Base-by-base conservation (phyloP, 192 early-diverging fungal genomes). In the Entrophospora sp. region DNA sequence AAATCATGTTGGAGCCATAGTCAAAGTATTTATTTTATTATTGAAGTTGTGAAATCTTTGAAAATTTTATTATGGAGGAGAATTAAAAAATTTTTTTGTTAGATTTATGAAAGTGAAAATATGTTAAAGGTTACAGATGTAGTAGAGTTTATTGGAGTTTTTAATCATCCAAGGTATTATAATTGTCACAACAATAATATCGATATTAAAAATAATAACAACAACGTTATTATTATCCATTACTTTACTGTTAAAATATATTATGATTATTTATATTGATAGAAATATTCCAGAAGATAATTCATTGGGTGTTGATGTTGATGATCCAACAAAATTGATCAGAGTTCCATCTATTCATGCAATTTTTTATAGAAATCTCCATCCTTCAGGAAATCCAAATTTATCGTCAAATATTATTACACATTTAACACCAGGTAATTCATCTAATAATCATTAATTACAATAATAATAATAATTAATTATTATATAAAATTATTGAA, bases 81-180 rank as follows among this genome's bases (percentile, higher is more conserved):
- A 9, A 61, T 30, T 30, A 5, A 46, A n/a, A 32, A 28, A n/a
- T 40, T 38, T n/a, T 31, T 34, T 34, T 55, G 32, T 37, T n/a
- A 69, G 77, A 78, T 85, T 30, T 80, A 83, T 43, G 67, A 76
- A 30, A 77, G 77, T 10, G 76, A 73, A 46, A 68, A 69, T 0
- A 71, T 67, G 28, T 71, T 87, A 25, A 76, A 75, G 38, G 89
- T 85, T 3, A 73, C 82, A 1, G 77, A 81, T 35, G 59, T 81
- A 37, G 67, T 90, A n/a, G 87, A 90, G 34, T 74, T 90, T 4
- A 78, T 90, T 24, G 89, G 85, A 24, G 72, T 89, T 4, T 35
- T 80, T 8, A 73, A 64, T 35, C 51, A 69, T 35, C 46, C 61
- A 13, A 64, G 66, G 55, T 71, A 58, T 45, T 31, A 13, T 32